Percentiles rank a stretch among this genome's conserved stretches.
phyloP scores from a whole-genome alignment of 2,329 filamentous ascomycete genomes.

The Purpureocillium lavendulum region DNA sequence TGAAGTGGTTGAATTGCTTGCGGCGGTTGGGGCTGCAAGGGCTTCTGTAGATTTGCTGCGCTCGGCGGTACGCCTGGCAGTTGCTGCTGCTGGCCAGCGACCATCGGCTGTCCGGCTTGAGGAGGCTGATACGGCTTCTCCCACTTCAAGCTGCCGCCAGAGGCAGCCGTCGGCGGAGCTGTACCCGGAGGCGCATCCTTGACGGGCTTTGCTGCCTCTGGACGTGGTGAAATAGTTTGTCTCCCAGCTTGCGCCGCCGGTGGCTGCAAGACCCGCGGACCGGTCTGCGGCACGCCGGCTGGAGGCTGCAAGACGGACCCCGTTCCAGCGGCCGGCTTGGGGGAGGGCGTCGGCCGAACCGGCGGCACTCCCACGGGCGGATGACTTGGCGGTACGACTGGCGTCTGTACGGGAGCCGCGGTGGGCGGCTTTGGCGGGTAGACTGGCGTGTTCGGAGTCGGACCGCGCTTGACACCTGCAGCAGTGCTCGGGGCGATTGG shows the following conservation, averaged over 20 bases:
- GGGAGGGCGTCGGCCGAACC: conserved; percentile 17
- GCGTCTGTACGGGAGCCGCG: conserved; percentile 11
- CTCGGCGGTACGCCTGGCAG: conserved; percentile 10
- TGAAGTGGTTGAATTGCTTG: conserved; percentile 4
- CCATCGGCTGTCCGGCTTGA: conserved; percentile 14
- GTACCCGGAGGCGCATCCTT: conserved; percentile 15
- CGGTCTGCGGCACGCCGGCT: conserved; percentile 20
- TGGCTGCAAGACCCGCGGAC: conserved; percentile 21
- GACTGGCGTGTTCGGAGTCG: conserved; percentile 23
- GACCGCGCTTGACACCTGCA: conserved; percentile 16
- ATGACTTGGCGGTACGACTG: conserved; percentile 18
- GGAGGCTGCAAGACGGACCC: conserved; percentile 29
- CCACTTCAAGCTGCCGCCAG: conserved; percentile 26
- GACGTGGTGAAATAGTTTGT: conserved; percentile 23
- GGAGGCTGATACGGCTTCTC: conserved; percentile 32
- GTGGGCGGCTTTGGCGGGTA: conserved; percentile 24
- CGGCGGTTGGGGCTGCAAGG: conserved; percentile 11
- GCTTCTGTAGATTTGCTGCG: conserved; percentile 12
- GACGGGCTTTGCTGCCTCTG: conserved; percentile 20
- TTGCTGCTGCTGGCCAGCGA: conserved; percentile 16
- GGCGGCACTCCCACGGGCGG: conserved; percentile 18
- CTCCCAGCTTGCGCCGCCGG: conserved; percentile 19
- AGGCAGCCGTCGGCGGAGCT: conserved; percentile 13
- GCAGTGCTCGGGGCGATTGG: conserved; percentile 12
- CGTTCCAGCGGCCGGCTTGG: conserved; percentile 20